A percentile compares a stretch with the other conserved stretches of the same genome.
These are phyloP conservation scores for Cryptococcus wingfieldii DNA, from an alignment of 1,284 basidiomycete species.

Conservation along the genomic window DNA sequence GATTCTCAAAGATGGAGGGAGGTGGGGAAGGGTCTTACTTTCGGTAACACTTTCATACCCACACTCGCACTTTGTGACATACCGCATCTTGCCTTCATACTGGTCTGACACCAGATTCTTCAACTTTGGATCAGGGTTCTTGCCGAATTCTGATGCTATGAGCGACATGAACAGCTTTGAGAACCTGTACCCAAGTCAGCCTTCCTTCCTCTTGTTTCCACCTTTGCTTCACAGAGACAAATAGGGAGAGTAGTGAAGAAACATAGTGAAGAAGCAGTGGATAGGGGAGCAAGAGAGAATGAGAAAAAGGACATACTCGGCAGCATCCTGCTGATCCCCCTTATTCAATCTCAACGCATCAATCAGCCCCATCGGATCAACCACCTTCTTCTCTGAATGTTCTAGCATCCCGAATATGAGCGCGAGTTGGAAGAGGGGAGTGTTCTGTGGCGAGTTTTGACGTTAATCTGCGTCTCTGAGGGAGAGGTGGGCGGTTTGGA, in stretches of 20 bases:
- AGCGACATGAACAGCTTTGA: conserved; percentile 88
- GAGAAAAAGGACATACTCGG: conserved; percentile 61
- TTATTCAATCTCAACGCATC: conserved; percentile 73
- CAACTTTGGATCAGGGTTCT: conserved; percentile 54
- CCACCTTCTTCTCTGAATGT: conserved; percentile 61
- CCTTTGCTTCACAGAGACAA: no score
- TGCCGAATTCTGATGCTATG: conserved; percentile 77
- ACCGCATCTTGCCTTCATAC: conserved; percentile 80
- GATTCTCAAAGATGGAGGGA: not conserved
- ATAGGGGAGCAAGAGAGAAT: not conserved
- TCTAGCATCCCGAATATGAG: conserved; percentile 70
- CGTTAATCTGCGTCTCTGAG: no score
- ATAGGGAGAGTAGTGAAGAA: not conserved
- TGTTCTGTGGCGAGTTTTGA: conserved; percentile 47
- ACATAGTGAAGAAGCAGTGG: not conserved
- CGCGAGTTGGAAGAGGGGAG: conserved; percentile 52
- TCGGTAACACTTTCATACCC: conserved; percentile 58
- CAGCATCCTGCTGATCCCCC: conserved; percentile 86
- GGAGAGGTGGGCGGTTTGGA: not conserved
- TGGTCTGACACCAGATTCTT: conserved; percentile 64
- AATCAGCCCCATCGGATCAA: conserved; percentile 75
- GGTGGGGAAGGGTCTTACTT: conserved; percentile 36
- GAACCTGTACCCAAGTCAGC: conserved; percentile 58
- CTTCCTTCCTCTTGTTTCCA: not conserved
- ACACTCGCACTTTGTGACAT: conserved; percentile 73